Evolutionary conservation across 371 early-diverging fungal species (phyloP).

Genomic region (Mucor piriformis): DNA sequence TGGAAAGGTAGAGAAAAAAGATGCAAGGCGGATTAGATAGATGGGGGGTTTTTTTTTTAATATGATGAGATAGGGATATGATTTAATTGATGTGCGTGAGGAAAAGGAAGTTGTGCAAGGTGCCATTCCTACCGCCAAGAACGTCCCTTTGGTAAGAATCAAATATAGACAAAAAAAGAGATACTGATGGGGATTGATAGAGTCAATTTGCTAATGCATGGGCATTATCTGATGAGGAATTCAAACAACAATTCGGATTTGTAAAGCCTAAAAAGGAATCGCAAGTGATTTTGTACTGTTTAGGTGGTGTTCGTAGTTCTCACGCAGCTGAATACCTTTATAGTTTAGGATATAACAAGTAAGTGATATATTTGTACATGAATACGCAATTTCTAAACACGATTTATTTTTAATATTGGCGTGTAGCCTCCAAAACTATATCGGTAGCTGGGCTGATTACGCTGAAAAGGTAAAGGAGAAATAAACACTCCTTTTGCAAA

Average conservation of each 20-base stretch:
- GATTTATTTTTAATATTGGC: neutral
- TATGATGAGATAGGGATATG: slow-evolving; percentile 14
- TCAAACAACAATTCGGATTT: slow-evolving; percentile 57
- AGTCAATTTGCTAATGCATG: slow-evolving; percentile 59
- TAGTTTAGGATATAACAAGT: slow-evolving; percentile 47
- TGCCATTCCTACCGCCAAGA: slow-evolving; percentile 59
- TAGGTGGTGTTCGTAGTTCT: slow-evolving; percentile 63
- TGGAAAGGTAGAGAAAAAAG: slow-evolving; percentile 12
- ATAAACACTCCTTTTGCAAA: neutral
- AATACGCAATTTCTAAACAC: neutral
- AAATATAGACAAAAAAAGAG: no score
- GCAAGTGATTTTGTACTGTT: slow-evolving; percentile 63
- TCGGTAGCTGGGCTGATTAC: slow-evolving; percentile 68
- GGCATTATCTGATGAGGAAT: slow-evolving; percentile 43
- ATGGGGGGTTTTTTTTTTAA: neutral
- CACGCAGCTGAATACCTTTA: slow-evolving; percentile 55
- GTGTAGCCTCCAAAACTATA: slow-evolving; percentile 55
- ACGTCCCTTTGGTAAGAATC: slow-evolving; percentile 59
- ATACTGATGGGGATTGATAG: no score
- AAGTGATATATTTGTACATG: slow-evolving; percentile 3
- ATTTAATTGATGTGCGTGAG: slow-evolving; percentile 68
- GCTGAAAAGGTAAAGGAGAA: slow-evolving; percentile 26
- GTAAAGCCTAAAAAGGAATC: slow-evolving; percentile 45
- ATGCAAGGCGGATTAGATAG: neutral
- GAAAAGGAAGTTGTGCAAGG: slow-evolving; percentile 57